Conservation (phyloP, 352 stramenopile species). For the Thalassiosira hispida region DNA sequence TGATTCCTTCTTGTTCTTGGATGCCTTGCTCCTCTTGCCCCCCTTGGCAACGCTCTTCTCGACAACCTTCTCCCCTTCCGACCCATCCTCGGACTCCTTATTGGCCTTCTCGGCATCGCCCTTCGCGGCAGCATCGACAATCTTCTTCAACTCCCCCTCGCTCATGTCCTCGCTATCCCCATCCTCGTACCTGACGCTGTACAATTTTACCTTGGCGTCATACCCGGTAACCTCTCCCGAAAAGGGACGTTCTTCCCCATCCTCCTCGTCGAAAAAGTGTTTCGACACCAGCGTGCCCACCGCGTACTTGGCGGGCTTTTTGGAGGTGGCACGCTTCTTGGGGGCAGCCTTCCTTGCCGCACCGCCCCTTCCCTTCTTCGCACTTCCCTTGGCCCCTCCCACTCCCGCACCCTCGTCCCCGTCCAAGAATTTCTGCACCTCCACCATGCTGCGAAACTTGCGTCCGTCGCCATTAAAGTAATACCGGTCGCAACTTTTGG, state of each 20-base stretch:
- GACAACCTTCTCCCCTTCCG: slow-evolving; percentile 4
- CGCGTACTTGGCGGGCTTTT: slow-evolving; percentile 11
- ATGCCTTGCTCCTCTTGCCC: neutral
- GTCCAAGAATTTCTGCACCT: slow-evolving; percentile 33
- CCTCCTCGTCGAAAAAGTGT: slow-evolving; percentile 21
- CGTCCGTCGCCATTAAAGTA: slow-evolving; percentile 29
- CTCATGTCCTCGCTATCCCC: slow-evolving; percentile 53
- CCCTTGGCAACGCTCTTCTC: slow-evolving; percentile 7
- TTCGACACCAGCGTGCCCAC: slow-evolving; percentile 39
- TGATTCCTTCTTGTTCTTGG: neutral
- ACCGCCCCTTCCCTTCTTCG: neutral
- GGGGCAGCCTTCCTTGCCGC: neutral
- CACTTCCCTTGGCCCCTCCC: neutral
- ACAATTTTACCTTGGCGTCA: slow-evolving; percentile 24
- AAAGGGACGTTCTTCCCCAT: slow-evolving; percentile 3
- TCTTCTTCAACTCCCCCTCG: slow-evolving; percentile 35
- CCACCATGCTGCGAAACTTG: slow-evolving; percentile 41
- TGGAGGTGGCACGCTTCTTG: neutral
- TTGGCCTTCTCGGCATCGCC: slow-evolving; percentile 6
- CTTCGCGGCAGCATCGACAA: slow-evolving; percentile 26
- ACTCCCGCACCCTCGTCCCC: neutral
- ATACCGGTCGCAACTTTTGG: slow-evolving; percentile 28
- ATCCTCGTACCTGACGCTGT: slow-evolving; percentile 49
- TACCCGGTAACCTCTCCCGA: slow-evolving; percentile 26
- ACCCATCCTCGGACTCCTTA: no score